Evolutionary conservation across 2,329 filamentous ascomycete species (phyloP).

Genomic region (Chalaropsis ovoidea): DNA sequence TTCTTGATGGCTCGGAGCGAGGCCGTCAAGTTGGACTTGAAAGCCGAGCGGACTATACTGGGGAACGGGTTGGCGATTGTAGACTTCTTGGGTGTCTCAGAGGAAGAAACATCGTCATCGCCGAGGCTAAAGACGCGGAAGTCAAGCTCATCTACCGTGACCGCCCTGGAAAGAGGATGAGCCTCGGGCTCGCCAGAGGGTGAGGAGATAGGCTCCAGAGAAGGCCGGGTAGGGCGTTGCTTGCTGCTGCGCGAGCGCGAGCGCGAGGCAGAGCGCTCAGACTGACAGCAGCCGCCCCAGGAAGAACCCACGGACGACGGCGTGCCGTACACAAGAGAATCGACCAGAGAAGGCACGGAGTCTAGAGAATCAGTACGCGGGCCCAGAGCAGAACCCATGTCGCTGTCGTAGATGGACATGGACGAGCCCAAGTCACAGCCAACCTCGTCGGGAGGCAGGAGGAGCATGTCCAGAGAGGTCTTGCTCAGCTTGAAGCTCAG

Average conservation of each 20-base stretch:
- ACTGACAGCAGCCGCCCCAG: constrained; percentile 32
- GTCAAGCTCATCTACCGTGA: constrained; percentile 42
- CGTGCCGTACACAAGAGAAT: constrained; percentile 44
- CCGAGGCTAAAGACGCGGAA: constrained; percentile 29
- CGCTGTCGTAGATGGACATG: constrained; percentile 38
- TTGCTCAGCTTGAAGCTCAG: constrained; percentile 45
- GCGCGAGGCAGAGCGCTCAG: constrained; percentile 9
- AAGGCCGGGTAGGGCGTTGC: constrained; percentile 37
- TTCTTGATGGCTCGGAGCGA: constrained; percentile 54
- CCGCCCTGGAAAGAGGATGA: constrained; percentile 42
- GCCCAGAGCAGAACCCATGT: constrained; percentile 44
- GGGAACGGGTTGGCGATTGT: constrained; percentile 18
- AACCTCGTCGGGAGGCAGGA: constrained; percentile 51
- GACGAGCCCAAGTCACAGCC: constrained; percentile 39
- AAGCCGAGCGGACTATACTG: constrained; percentile 35
- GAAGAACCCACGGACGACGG: constrained; percentile 44
- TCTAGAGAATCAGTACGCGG: constrained; percentile 47
- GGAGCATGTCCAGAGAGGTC: constrained; percentile 48
- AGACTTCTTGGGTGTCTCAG: constrained; percentile 1
- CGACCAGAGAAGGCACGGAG: constrained; percentile 50
- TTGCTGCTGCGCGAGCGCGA: constrained; percentile 25
- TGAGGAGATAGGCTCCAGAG: constrained; percentile 47
- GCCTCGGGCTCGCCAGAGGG: constrained; percentile 43
- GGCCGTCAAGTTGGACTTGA: constrained; percentile 60
- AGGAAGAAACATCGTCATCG: constrained; percentile 8